These are phyloP conservation scores for Cicer judaicum DNA, from an alignment of 306 rosid species.

Conservation along the genomic window DNA sequence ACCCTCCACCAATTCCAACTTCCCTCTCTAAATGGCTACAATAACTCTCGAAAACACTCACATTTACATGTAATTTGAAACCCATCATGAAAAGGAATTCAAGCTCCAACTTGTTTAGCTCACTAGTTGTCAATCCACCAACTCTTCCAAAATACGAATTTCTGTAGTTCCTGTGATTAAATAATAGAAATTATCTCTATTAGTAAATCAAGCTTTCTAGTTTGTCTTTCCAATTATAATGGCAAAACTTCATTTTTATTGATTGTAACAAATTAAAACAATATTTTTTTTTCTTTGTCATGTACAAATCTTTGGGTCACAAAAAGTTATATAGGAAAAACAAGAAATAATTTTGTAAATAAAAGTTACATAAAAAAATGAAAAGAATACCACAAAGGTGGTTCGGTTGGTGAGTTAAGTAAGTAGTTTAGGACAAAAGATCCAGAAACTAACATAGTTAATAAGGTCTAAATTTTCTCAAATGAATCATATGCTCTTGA, in stretches of 20 bases:
- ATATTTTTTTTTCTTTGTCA: background rate
- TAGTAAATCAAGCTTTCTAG: background rate
- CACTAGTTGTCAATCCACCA: constrained; percentile 77
- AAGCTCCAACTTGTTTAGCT: constrained; percentile 76
- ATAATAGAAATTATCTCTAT: background rate
- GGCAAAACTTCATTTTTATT: background rate
- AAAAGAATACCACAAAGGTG: background rate
- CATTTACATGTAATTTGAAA: constrained; percentile 89
- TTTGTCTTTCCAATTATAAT: background rate
- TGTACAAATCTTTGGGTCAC: background rate
- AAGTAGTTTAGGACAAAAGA: too few relatives aligned
- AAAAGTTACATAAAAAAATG: background rate
- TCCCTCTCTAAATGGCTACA: constrained; percentile 90
- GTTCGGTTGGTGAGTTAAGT: too few relatives aligned
- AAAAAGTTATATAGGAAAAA: too few relatives aligned
- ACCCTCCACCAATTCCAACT: constrained; percentile 89
- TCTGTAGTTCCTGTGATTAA: constrained; percentile 70
- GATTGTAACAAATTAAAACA: background rate
- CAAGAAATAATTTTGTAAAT: background rate
- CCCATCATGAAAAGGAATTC: constrained; percentile 83
- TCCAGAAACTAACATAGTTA: too few relatives aligned
- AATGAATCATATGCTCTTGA: background rate
- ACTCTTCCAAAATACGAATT: constrained; percentile 90
- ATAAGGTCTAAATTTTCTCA: too few relatives aligned
- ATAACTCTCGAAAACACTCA: constrained; percentile 94